Evolutionary conservation across 495 filamentous ascomycete genomes (phyloP).

Genomic region (Daldinia loculata): DNA sequence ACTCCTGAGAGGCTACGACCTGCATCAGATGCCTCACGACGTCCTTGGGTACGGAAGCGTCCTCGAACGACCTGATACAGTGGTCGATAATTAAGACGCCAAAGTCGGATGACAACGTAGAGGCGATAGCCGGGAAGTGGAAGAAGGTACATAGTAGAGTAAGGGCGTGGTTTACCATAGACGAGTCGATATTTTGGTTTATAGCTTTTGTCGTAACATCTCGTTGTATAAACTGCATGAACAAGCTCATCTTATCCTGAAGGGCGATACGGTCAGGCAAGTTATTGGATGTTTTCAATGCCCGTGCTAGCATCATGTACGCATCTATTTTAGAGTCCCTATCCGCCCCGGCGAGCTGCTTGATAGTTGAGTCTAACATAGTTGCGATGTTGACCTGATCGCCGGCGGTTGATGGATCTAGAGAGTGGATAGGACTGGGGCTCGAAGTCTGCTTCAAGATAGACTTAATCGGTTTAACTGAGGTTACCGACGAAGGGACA

Average conservation of each 20-base stretch:
- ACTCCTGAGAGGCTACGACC: constrained; percentile 78
- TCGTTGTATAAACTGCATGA: constrained; percentile 80
- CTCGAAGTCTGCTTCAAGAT: constrained; percentile 77
- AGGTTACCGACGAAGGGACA: constrained; percentile 66
- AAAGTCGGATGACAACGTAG: constrained; percentile 76
- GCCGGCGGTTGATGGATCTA: constrained; percentile 51
- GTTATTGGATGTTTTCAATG: constrained; percentile 79
- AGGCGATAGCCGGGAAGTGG: constrained; percentile 69
- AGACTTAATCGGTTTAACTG: constrained; percentile 74
- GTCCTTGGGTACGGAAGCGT: constrained; percentile 70
- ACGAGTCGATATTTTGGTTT: constrained; percentile 63
- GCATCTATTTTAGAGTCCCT: constrained; percentile 79
- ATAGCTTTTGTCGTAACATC: constrained; percentile 69
- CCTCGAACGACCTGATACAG: constrained; percentile 71
- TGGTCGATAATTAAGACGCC: constrained; percentile 80
- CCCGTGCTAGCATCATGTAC: constrained; percentile 80
- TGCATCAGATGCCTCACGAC: constrained; percentile 79
- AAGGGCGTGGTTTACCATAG: constrained; percentile 76
- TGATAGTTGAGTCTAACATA: constrained; percentile 85
- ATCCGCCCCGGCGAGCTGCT: constrained; percentile 77
- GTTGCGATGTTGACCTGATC: constrained; percentile 62
- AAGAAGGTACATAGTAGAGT: constrained; percentile 77
- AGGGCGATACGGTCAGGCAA: constrained; percentile 75
- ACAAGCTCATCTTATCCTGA: constrained; percentile 73
- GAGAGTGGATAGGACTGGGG: constrained; percentile 46